These are phyloP conservation scores for Chlamydomonas urium DNA, from an alignment of 139 green algal species.

Conservation along the genomic window DNA sequence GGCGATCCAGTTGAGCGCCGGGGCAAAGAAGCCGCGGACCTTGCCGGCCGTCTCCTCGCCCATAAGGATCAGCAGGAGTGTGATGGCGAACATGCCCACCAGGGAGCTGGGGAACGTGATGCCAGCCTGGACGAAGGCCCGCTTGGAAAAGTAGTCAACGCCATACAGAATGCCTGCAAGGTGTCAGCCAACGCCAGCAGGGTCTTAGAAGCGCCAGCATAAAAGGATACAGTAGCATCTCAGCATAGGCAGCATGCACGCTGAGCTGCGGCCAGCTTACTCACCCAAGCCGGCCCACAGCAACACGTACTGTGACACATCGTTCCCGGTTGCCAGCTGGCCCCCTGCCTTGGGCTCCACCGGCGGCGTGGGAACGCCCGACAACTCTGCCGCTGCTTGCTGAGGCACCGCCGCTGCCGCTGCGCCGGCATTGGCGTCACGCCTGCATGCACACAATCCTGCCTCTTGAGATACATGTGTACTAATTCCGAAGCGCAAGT, in stretches of 20 bases:
- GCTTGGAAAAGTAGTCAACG: constrained; percentile 45
- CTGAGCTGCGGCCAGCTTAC: neutral
- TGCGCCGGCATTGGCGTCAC: neutral
- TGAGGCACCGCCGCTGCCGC: neutral
- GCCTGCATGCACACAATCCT: neutral
- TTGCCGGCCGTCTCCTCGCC: constrained; percentile 33
- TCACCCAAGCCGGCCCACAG: constrained; percentile 39
- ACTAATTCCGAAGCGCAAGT: neutral
- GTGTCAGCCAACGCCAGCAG: neutral
- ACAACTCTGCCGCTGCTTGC: neutral
- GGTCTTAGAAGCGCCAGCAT: neutral
- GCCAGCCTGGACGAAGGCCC: constrained; percentile 16
- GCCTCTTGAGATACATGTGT: neutral
- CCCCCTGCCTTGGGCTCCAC: neutral
- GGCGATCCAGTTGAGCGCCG: constrained; percentile 74
- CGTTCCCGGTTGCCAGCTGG: constrained; percentile 2
- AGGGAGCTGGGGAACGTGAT: constrained; percentile 38
- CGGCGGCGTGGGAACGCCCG: no score
- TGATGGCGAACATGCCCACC: constrained; percentile 17
- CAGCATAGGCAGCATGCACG: neutral
- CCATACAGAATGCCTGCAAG: constrained; percentile 35
- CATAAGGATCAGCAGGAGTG: constrained; percentile 20
- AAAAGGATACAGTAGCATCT: neutral
- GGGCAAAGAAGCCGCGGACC: constrained; percentile 43
- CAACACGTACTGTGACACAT: constrained; percentile 32